Base-by-base conservation (phyloP, 805 yeast species). In the Candida vaughaniae region DNA sequence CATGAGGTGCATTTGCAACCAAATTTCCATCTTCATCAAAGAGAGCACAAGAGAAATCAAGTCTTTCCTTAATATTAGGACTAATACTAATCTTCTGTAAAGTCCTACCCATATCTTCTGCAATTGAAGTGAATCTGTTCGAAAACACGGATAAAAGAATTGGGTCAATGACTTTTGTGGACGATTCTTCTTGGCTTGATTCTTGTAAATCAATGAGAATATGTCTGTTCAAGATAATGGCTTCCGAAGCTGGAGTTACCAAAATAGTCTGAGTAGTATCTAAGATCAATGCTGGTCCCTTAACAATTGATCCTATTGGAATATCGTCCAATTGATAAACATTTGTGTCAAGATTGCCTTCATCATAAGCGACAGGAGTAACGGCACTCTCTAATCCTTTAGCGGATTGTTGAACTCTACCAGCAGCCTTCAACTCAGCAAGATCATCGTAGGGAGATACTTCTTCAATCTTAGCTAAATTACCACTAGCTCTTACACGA, bases 31-130 rank as follows among this genome's bases (percentile, higher is more conserved):
- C 71, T 1, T 82, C 67, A 48, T 82, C 87, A 55, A 85, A 85
- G 12, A 85, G 58, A 2, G 95, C 95, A 65, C 95, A 85, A 18
- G 91, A 83, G 55, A 83, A 85, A 55, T 85, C 95, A 20, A 85
- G 62, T 35, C 95, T 66, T 53, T 85, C 95, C 53, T 86, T 85
- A 26, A 85, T 89, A 52, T 85, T 86, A 2, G 89, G 83, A 3
- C 88, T 80, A 8, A 86, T 87, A 3, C 90, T 73, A 0, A 91
- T 86, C 58, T 82, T 82, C 45, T 84, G 84, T 39, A 85, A 64
- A 6, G 89, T 82, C 29, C 75, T 75, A 19, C 95, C 93, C 95
- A 85, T 85, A 55, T 85, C 91, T 49, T 85, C 95, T 4, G 96
- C 95, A 57, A 87, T 85, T 45, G 87, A 87, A 88, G 85, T 85